Evolutionary conservation across 768 basidiomycete genomes (phyloP).

Genomic region (Kwoniella mangroviensis): DNA sequence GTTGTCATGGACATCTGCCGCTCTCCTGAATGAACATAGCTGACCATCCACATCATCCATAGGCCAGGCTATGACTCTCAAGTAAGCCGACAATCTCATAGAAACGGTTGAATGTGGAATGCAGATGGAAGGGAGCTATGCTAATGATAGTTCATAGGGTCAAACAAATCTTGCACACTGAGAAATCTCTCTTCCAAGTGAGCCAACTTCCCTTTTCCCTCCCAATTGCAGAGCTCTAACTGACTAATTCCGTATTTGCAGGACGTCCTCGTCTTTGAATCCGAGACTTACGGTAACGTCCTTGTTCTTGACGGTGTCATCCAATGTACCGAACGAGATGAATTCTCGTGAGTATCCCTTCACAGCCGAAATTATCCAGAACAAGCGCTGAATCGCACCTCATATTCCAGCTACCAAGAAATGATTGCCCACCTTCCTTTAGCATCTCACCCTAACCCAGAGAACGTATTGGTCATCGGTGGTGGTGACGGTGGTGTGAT

Average conservation of each 20-base stretch:
- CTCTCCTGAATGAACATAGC: constrained; percentile 22
- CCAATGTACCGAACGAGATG: constrained; percentile 96
- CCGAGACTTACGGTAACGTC: constrained; percentile 95
- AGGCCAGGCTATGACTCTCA: constrained; percentile 95
- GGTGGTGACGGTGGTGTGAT: constrained; percentile 99
- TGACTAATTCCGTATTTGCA: constrained; percentile 4
- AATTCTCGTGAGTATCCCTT: constrained; percentile 73
- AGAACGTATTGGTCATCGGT: constrained; percentile 94
- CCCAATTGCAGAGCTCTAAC: too few relatives aligned
- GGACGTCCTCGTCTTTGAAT: constrained; percentile 96
- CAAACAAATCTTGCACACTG: constrained; percentile 90
- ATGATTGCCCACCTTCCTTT: constrained; percentile 99
- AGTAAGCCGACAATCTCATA: constrained; percentile 54
- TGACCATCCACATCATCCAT: constrained; percentile 1
- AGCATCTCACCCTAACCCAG: constrained; percentile 92
- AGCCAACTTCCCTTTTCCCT: not conserved
- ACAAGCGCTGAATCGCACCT: not conserved
- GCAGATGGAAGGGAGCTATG: constrained; percentile 6
- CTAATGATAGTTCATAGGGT: constrained; percentile 61
- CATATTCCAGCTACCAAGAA: constrained; percentile 79
- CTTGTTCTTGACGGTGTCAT: constrained; percentile 93
- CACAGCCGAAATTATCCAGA: not conserved
- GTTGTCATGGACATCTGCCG: constrained; percentile 15
- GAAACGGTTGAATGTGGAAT: not conserved
- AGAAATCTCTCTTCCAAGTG: constrained; percentile 84